Base-by-base conservation (phyloP, 345 rosid genomes). In the Populus ilicifolia region DNA sequence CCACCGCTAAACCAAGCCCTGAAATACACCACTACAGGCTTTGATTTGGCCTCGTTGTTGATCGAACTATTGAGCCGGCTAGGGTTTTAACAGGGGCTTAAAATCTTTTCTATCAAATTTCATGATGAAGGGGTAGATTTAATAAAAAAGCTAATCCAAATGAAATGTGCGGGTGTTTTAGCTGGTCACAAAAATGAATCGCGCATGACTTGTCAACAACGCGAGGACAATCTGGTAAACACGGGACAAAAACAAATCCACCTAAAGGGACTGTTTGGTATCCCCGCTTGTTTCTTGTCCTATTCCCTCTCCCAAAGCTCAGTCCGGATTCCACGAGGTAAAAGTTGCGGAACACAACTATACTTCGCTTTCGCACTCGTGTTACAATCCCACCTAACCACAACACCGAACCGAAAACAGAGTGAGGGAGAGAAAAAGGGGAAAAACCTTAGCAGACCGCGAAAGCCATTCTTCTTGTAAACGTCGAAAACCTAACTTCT, bases 261-360 rank as follows among this genome's bases (percentile, higher is more conserved):
- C 25, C 36, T 16, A 11, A 10, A 35, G 54, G 67, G 30, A 67
- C 61, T 63, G 84, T 83, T 87, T 78, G 87, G 87, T 80, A 79
- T 56, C 66, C 75, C 48, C 87, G 88, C 85, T 71, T 36, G 82
- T 82, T 48, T n/a, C 10, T 78, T 76, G 83, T 82, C 84, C 14
- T 29, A 43, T 50, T 74, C 23, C n/a, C 12, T 3, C 69, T 18
- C 44, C 36, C 43, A 67, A 43, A 56, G 33, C 67, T 6, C 75
- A 0, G 48, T 14, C 78, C 90, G 91, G 94, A 90, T 71, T 82
- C 84, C 48, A 78, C 89, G 73, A 89, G 85, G 81, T 46, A 69
- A 9, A 9, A 41, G 44, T 41, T 10, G 44, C 44, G 0, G 70
- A 70, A 77, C 72, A 68, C 50, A 56, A 13, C 38, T 44, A 41